Base-by-base conservation (phyloP, 2,329 filamentous ascomycete genomes). In the Rhexocercosporidium sp. region DNA sequence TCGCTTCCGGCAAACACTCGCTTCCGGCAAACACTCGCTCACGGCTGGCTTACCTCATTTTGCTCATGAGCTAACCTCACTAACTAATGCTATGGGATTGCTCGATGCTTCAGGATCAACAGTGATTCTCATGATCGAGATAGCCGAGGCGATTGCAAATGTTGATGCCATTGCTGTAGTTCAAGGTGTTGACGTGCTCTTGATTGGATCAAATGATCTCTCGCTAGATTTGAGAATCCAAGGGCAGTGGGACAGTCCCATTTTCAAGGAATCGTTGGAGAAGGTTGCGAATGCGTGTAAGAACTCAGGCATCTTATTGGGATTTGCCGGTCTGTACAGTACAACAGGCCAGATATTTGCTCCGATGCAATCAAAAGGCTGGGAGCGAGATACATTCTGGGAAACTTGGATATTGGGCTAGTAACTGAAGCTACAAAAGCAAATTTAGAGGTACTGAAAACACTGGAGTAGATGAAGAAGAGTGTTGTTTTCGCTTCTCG, bases 151-250 rank as follows among this genome's bases (percentile, higher is more conserved):
- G 6, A 57, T 79, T 1, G 66, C 72, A 0, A 72, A 73, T 0
- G 71, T 74, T 0, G 75, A 78, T 25, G 70, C 71, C 5, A 79
- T 79, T 16, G 76, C 77, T 1, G 73, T 76, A 1, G 73, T 77
- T 0, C 64, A 72, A 1, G 75, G 75, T 0, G 74, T 78, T 0
- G 77, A 79, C 44, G 74, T 77, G 0, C 66, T 79, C 0, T 68
- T 79, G 0, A 69, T 79, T 12, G 78, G 78, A 3, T 75, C 74
- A 2, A 76, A 75, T 22, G 77, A 79, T 49, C 56, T 79, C 12
- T 70, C 74, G 0, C 72, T 73, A 7, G 74, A 76, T 29, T 61
- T 77, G 1, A 74, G 75, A 0, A 68, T 72, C 11, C 72, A 70
- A 4, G 71, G 66, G 1, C 65, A 74, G 16, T 77, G 69, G 65